Percentiles rank a stretch among this genome's conserved stretches.
These are phyloP conservation scores for Thuidium tamariscinum DNA, from an alignment of 225 moss, liverwort and hornwort species.

Conservation along the genomic window DNA sequence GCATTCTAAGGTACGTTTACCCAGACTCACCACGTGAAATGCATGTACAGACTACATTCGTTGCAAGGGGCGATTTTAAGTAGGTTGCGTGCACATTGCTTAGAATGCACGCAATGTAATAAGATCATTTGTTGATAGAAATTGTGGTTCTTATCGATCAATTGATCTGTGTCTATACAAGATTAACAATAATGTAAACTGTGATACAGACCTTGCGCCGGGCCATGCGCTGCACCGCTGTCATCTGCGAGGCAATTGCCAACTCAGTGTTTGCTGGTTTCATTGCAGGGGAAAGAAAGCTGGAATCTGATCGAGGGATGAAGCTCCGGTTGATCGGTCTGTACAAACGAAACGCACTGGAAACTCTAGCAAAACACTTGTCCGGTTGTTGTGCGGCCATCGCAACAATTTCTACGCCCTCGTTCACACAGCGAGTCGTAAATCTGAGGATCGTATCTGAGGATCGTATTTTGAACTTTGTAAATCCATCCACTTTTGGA, in stretches of 20 bases:
- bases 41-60: not conserved
- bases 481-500: no score
- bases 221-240: no score
- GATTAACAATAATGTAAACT: not conserved
- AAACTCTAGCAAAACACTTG: not conserved
- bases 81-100: not conserved
- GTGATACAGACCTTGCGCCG: not conserved
- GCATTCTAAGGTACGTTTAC: not conserved
- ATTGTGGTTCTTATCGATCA: not conserved
- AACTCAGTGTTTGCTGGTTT: no score
- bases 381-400: not conserved
- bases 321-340: not conserved
- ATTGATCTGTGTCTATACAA: not conserved
- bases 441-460: no score
- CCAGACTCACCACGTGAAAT: no score
- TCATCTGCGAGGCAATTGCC: not conserved
- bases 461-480: no score
- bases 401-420: not conserved
- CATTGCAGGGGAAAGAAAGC: not conserved
- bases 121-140: no score
- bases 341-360: not conserved
- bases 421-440: not conserved
- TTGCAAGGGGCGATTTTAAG: not conserved
- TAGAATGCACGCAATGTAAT: not conserved
- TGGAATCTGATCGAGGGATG: no score